Base-by-base conservation (phyloP, 352 stramenopile species). In the Phytophthora pini region DNA sequence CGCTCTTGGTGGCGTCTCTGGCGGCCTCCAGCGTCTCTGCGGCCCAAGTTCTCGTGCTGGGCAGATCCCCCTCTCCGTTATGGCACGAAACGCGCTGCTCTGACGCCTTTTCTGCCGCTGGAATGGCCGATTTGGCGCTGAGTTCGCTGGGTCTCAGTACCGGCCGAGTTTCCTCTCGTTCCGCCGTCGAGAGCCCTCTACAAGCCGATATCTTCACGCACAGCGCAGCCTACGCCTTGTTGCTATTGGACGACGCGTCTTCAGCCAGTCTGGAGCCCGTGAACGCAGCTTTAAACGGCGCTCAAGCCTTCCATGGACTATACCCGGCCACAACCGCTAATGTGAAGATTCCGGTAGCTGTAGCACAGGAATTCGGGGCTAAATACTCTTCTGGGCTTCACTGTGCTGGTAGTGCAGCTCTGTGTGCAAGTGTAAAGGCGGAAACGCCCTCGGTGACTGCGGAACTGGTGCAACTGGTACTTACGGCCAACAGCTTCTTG, bases 191-290 rank as follows among this genome's bases (percentile, higher is more conserved):
- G 56, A 70, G 41, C 45, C 77, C 74, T 8, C 32, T 86, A 8
- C 74, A 86, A 49, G 72, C 74, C 39, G 77, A 86, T 44, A 10
- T 86, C 2, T 83, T 86, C 55, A 56, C 63, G 31, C 65, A 74
- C 34, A 69, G 67, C 9, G 44, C 75, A 32, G 64, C 61, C 1
- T 80, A 79, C 39, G 74, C 74, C 12, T 26, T 83, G 10, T 26
- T 86, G 6, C 56, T 80, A 38, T 51, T 81, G n/a, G 68, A 77
- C 17, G 62, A 68, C 12, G 29, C 34, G 24, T 65, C 67, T n/a
- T 43, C 45, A 1, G 15, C 47, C 4, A 62, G 62, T 49, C 27
- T 82, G 20, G 26, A 56, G 15, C 34, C 61, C 2, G 29, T 85
- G 1, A 48, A 79, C 53, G 56, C 64, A 15, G 56, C 65, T n/a